Percentiles rank a stretch among this genome's conserved stretches.
These are phyloP conservation scores for Globisporangium cederbergense DNA, from an alignment of 352 stramenopile genomes.

Conservation along the genomic window DNA sequence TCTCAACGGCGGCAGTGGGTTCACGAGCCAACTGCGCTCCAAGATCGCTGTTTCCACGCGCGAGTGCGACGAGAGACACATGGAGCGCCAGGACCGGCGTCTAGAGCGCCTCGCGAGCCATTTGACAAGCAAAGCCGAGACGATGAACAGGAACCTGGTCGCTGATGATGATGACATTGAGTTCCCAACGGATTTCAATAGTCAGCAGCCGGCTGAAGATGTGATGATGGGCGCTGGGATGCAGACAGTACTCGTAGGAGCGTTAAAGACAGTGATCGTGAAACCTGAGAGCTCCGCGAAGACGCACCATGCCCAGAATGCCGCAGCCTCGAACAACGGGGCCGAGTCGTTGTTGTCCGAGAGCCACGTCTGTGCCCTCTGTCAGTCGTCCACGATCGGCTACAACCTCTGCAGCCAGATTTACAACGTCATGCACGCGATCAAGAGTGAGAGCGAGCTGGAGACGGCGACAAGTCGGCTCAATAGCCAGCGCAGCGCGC, in stretches of 20 bases:
- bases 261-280: background rate
- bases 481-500: conserved; percentile 11
- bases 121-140: conserved; percentile 35
- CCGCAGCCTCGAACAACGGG: background rate
- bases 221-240: background rate
- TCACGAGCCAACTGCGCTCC: conserved; percentile 46
- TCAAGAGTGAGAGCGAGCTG: conserved; percentile 37
- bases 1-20: conserved; percentile 43
- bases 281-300: background rate
- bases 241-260: background rate
- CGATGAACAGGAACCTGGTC: conserved; percentile 32
- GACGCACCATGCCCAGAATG: background rate
- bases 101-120: conserved; percentile 40
- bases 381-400: conserved; percentile 50
- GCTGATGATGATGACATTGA: conserved; percentile 9
- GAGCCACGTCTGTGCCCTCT: conserved; percentile 32
- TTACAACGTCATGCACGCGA: conserved; percentile 38
- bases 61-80: conserved; percentile 42
- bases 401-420: conserved; percentile 70
- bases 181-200: conserved; percentile 12
- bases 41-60: conserved; percentile 47
- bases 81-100: conserved; percentile 35
- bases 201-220: background rate
- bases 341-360: background rate
- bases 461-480: conserved; percentile 3